Conservation (phyloP, 2,329 filamentous ascomycete species). For the Calonectria pseudoreteaudii region DNA sequence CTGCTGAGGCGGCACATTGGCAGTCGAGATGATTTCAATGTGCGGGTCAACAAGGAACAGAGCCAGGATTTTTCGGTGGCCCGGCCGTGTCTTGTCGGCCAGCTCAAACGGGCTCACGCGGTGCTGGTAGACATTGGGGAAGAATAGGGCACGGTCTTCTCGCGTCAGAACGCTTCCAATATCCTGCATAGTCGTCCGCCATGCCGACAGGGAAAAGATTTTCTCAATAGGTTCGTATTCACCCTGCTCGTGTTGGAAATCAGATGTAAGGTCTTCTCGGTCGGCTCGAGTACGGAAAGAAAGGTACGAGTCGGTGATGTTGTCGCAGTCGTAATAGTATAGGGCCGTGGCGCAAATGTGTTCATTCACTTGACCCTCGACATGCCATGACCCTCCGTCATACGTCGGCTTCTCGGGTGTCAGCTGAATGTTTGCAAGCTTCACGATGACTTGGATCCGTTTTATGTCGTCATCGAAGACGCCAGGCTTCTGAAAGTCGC, state of each 20-base stretch:
- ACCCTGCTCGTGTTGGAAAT: constrained; percentile 42
- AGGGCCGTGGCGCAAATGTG: constrained; percentile 72
- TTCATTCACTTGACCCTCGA: constrained; percentile 71
- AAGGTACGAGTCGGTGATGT: constrained; percentile 66
- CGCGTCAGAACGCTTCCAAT: constrained; percentile 61
- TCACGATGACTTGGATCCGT: constrained; percentile 71
- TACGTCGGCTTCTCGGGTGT: constrained; percentile 68
- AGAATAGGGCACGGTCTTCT: constrained; percentile 63
- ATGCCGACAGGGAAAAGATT: constrained; percentile 48
- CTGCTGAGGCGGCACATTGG: constrained; percentile 58
- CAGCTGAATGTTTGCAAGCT: constrained; percentile 71
- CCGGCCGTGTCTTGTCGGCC: constrained; percentile 61
- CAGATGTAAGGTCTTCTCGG: constrained; percentile 31
- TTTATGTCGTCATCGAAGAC: constrained; percentile 45
- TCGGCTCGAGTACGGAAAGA: constrained; percentile 61
- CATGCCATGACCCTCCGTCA: constrained; percentile 65
- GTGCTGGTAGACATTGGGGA: constrained; percentile 68
- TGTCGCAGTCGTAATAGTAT: constrained; percentile 72
- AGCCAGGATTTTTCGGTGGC: constrained; percentile 71
- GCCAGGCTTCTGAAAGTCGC: constrained; percentile 39
- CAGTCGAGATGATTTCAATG: constrained; percentile 55
- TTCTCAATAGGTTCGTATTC: constrained; percentile 48
- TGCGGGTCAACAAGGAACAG: constrained; percentile 72
- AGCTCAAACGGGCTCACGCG: constrained; percentile 64
- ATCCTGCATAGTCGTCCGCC: constrained; percentile 43